Evolutionary conservation across 768 basidiomycete species (phyloP), one percentile per base, ranked within the genome.

Genomic region (Agaricus subrufescens): DNA sequence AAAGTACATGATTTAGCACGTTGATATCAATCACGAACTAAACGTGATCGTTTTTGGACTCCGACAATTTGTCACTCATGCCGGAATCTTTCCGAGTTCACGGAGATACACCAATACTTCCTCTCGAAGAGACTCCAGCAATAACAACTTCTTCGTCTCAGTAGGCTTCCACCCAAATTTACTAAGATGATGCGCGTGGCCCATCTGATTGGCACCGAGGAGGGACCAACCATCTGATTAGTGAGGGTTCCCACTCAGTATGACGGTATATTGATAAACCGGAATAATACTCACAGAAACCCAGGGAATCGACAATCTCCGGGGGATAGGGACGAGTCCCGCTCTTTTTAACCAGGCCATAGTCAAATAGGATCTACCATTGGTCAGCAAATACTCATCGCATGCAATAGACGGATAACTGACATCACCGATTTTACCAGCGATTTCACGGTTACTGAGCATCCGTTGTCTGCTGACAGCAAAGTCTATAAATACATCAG

Each of bases 101-200:
- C 53, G 42, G 15, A 66, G 52, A 0, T 60, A 64, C 25, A 61
- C 38, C 19, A 66, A 63, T 5, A 69, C 40, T 45, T 69, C 68
- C 9, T 57, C 58, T 5, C 63, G 52, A 10, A 67, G 45, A 1
- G 62, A 66, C 11, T 65, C 66, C 14, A 65, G 25, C 14, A 69
- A 34, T 2, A 61, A 43, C 23, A 54, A 38, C 51, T 62, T 62
- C 46, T 54, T 57, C 9, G 63, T 57, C 53, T 67, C 65, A 2
- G 55, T 64, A 1, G 74, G 63, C 31, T 72, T 68, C 75, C 77
- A 77, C 37, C 77, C 75, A 10, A 78, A 61, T 31, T 61, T 70
- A 43, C 67, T 67, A 27, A 77, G 65, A 3, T 71, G 69, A 26
- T 70, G 63, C 0, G 72, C 58, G 29, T 65, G 69, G n/a, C 66